Conservation (phyloP, 371 early-diverging fungal genomes). For the Zopfochytrium polystomum region DNA sequence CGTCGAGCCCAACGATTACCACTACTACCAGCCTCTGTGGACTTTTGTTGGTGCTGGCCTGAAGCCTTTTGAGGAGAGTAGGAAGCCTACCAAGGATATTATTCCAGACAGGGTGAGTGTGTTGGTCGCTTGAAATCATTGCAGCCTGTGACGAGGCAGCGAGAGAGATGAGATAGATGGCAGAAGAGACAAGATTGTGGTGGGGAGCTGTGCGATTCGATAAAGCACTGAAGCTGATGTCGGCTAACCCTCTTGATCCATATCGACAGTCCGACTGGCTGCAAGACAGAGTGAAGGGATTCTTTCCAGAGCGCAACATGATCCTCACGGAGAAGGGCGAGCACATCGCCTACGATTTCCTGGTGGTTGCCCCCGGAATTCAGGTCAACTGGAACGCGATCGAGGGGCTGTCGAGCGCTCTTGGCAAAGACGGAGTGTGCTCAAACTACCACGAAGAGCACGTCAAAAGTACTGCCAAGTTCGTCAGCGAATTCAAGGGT, state of each 20-base stretch:
- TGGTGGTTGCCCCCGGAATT: conserved; percentile 87
- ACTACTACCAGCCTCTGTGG: conserved; percentile 88
- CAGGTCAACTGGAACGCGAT: conserved; percentile 75
- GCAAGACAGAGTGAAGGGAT: conserved; percentile 60
- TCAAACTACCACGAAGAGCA: conserved; percentile 71
- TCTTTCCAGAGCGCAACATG: conserved; percentile 69
- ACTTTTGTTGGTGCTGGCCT: conserved; percentile 73
- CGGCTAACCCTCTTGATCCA: too few species aligned
- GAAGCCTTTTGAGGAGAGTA: conserved; percentile 69
- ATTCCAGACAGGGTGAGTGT: conserved; percentile 51
- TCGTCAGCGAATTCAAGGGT: conserved; percentile 68
- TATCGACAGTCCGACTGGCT: conserved; percentile 66
- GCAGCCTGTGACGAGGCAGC: too few species aligned
- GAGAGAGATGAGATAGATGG: too few species aligned
- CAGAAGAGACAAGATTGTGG: background rate
- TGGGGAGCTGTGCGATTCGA: too few species aligned
- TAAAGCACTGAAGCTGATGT: background rate
- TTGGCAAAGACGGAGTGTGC: conserved; percentile 78
- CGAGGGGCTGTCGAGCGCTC: conserved; percentile 68
- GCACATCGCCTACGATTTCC: conserved; percentile 71
- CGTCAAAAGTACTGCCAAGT: conserved; percentile 69
- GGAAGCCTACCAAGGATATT: conserved; percentile 63
- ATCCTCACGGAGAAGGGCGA: conserved; percentile 67
- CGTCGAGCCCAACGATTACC: conserved; percentile 71
- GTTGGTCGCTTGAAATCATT: too few species aligned